A percentile compares a stretch with the other conserved stretches of the same genome.
These are phyloP conservation scores for Penicillium arizonense DNA, from an alignment of 495 filamentous ascomycete genomes.

Conservation along the genomic window DNA sequence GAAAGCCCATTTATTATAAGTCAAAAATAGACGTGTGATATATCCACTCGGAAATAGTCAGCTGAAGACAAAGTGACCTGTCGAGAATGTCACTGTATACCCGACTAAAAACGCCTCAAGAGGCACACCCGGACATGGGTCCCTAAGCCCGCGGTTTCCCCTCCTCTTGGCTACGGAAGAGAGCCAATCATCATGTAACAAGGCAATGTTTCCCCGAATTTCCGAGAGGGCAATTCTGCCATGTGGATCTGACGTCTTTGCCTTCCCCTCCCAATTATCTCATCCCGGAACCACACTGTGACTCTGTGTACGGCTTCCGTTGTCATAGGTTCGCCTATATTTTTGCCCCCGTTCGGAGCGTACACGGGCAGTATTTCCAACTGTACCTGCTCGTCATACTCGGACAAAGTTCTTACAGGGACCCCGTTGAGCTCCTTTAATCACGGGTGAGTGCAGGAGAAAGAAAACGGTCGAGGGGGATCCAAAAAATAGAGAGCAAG, in stretches of 20 bases:
- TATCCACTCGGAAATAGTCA: neutral
- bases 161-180: neutral
- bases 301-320: no score
- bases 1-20: neutral
- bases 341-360: no score
- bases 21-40: neutral
- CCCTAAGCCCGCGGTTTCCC: neutral
- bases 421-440: neutral
- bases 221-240: constrained; percentile 11
- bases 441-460: constrained; percentile 9
- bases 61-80: neutral
- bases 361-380: neutral
- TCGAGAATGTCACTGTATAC: neutral
- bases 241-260: constrained; percentile 29
- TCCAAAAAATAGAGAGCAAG: neutral
- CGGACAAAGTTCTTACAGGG: constrained; percentile 9
- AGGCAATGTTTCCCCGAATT: constrained; percentile 11
- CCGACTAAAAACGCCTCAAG: neutral
- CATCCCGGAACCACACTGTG: no score
- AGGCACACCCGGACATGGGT: neutral
- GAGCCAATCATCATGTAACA: neutral
- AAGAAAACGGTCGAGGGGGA: neutral
- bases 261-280: neutral
- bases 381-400: constrained; percentile 6
- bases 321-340: neutral